Base-by-base conservation (phyloP, 1,284 basidiomycete species). In the Porphyrellus sp. region DNA sequence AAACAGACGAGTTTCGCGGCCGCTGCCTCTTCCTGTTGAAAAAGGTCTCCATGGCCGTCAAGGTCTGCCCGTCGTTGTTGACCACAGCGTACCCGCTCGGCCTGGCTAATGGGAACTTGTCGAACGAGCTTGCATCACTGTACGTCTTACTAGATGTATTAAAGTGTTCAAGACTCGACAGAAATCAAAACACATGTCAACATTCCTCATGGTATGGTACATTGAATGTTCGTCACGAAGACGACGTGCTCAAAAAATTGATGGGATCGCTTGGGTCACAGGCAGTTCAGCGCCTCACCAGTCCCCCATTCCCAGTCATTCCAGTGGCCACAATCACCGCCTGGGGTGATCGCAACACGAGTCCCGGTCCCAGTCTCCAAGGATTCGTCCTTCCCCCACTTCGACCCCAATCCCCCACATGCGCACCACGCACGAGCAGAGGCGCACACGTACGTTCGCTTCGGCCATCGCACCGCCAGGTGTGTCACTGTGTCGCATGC, bases 1-100 rank as follows among this genome's bases (percentile, higher is more conserved):
- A 74, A 23, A 74, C 56, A n/a, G 79, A 81, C 43, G 77, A 74
- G 51, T 76, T 74, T 27, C 81, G 74, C 15, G 77, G 76, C 13
- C 78, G 70, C 43, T 65, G 68, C 62, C 61, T 74, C 69, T 67
- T 75, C 57, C 72, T 68, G 52, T 65, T 73, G 60, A 76, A 76
- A 49, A 75, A 54, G n/a, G 65, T 62, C 43, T 73, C 73, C 70
- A 69, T 69, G 25, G 30, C 24, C 50, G 40, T 50, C 41, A 28
- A 43, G 28, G n/a, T 54, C 49, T 52, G 33, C 23, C 38, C 38
- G 55, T 55, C 51, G 59, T 63, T 31, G 55, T 53, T 47, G 44
- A 24, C 53, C 40, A 49, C 54, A 42, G 35, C 54, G 62, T 53
- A 37, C 46, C 41, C 49, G 51, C 46, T 63, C 23, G 37, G 40